Base-by-base conservation (phyloP, 352 stramenopile species). In the Globisporangium okanoganense region DNA sequence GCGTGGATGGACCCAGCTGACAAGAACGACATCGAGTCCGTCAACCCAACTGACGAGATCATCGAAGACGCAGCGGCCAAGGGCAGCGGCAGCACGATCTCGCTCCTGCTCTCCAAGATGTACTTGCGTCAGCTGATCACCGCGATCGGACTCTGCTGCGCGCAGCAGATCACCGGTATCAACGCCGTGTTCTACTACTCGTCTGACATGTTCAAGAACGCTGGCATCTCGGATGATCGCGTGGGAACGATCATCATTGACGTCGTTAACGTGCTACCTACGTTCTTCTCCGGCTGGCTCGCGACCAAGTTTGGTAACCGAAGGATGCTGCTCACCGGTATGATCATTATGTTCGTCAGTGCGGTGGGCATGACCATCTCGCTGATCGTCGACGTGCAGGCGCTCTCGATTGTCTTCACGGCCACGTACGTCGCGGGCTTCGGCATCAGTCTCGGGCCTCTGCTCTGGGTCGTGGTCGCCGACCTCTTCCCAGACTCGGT, bases 131-230 rank as follows among this genome's bases (percentile, higher is more conserved):
- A 89, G 51, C 65, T 82, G 1, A 64, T 82, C 4, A 71, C 67
- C 25, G 77, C 77, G 2, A 64, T 87, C 25, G 62, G 67, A 1
- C 44, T 44, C 6, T 76, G 72, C 64, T 58, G 55, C 16, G 61
- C 71, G 0, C 73, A 85, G 55, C 79, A 88, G 48, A 69, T 90
- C 50, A 79, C 74, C 1, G 80, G 78, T 29, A 69, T 90, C 68
- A 90, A 87, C 53, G 81, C 75, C 31, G 73, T 88, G 7, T 88
- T 87, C 62, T 80, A 85, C 54, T 90, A 90, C 65, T 88, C 81
- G 38, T 85, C 75, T 14, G 61, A 61, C 18, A 65, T 88, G 18
- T 90, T 88, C 61, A 76, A 72, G 24, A 62, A 78, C 38, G 78
- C 78, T 6, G 81, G 81, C 13, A 73, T 90, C 40, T 56, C 64